Evolutionary conservation across 75 land plant species (phyloP), one percentile per base, ranked within the genome.

Genomic region (Cryptomeria japonica): DNA sequence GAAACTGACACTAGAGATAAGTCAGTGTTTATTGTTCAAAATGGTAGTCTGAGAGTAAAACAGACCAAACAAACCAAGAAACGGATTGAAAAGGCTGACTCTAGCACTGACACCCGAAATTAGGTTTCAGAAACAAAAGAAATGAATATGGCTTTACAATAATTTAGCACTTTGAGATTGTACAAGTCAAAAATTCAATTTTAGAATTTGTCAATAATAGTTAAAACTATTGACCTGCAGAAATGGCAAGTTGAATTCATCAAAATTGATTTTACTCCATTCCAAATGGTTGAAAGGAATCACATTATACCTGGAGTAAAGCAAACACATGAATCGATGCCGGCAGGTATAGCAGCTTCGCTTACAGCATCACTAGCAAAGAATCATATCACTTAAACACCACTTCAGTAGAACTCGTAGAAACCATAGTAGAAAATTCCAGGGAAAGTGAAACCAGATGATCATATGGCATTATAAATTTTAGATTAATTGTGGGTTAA

Each of bases 401-500:
- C 84, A 82, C 3, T 46, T 82, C 32, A 82, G 84, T 28, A 18
- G 42, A 82, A 41, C 49, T 12, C 4, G n/a, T 22, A 39, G 51
- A 80, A 80, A 72, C 46, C 28, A 44, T 15, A 46, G 15, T 3
- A 46, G 51, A 46, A 82, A 79, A n/a, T 82, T 82, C 31, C 10
- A 42, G 5, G 15, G 28, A 82, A 82, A 79, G 25, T 28, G 47
- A 82, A 46, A 82, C 84, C 84, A 82, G 46, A 46, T 19, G 18
- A 79, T 44, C 53, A 82, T 82, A 44, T 82, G 84, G 49, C 47
- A 82, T 82, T 82, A 46, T 46, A 82, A 46, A 10, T 82, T 82
- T 80, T 42, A 80, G 84, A 82, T 82, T 82, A 82, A 82, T 82
- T 46, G 51, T 10, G 84, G 84, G 51, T 49, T n/a, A 46, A 82